phyloP scores from a whole-genome alignment of 2,329 filamentous ascomycete species.

The Neonectria punicea region DNA sequence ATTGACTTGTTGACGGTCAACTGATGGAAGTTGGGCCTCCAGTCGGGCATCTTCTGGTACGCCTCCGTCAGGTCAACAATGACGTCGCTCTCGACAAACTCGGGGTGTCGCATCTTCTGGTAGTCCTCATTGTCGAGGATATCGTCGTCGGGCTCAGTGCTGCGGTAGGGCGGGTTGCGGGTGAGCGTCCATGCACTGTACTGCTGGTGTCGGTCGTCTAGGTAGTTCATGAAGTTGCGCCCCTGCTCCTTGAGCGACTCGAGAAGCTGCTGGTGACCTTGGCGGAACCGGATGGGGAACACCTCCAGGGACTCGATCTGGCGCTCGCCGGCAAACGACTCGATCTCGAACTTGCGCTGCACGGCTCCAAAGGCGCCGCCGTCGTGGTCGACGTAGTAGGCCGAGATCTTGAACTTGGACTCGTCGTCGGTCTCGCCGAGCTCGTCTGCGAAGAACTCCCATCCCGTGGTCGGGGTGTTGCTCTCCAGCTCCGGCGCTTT shows the following conservation, averaged over 20 bases:
- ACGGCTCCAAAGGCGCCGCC: slow-evolving; percentile 52
- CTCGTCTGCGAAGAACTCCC: slow-evolving; percentile 51
- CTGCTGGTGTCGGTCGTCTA: slow-evolving; percentile 51
- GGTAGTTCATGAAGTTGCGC: slow-evolving; percentile 45
- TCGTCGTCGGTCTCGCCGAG: slow-evolving; percentile 41
- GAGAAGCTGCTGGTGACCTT: slow-evolving; percentile 49
- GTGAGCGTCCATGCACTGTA: slow-evolving; percentile 57
- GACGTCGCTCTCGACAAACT: slow-evolving; percentile 56
- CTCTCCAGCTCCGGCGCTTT: slow-evolving; percentile 46
- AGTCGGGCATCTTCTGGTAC: slow-evolving; percentile 51
- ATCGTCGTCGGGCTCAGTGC: slow-evolving; percentile 44
- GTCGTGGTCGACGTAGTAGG: slow-evolving; percentile 57
- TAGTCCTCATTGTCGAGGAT: slow-evolving; percentile 46
- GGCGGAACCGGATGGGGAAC: slow-evolving; percentile 53
- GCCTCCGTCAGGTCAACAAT: slow-evolving; percentile 56
- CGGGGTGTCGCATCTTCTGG: slow-evolving; percentile 50
- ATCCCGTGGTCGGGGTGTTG: slow-evolving; percentile 43
- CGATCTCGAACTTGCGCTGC: slow-evolving; percentile 50
- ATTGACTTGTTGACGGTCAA: slow-evolving; percentile 46
- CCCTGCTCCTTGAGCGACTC: slow-evolving; percentile 48
- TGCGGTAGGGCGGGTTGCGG: slow-evolving; percentile 47
- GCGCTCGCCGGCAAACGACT: slow-evolving; percentile 51
- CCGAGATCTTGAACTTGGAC: slow-evolving; percentile 48
- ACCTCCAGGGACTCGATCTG: slow-evolving; percentile 51
- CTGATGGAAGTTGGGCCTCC: slow-evolving; percentile 48